A percentile compares a stretch with the other conserved stretches of the same genome.
Evolutionary conservation across 768 basidiomycete species (phyloP).

Genomic region (Mrakia blollopis): DNA sequence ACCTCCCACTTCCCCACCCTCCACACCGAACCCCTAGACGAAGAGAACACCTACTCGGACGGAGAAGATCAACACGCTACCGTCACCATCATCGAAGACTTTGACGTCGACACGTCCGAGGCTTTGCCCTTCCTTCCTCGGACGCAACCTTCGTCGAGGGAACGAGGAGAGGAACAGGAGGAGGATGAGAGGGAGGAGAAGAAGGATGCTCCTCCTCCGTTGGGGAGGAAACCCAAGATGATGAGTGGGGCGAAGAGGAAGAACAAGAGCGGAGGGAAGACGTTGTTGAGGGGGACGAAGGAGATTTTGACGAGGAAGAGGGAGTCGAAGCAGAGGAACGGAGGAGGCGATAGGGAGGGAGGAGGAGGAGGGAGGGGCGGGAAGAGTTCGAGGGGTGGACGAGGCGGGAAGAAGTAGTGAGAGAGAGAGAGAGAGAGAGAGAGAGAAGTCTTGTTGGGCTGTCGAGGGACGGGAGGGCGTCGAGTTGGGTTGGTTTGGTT

Average conservation of each 20-base stretch:
- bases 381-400: not conserved
- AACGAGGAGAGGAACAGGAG: not conserved
- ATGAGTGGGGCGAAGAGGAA: slow-evolving; percentile 25
- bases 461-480: no score
- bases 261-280: slow-evolving; percentile 33
- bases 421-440: not conserved
- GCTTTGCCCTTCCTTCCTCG: not conserved
- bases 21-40: slow-evolving; percentile 20
- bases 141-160: not conserved
- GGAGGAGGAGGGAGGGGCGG: not conserved
- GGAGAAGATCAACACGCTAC: slow-evolving; percentile 30
- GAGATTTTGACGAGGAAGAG: slow-evolving; percentile 16
- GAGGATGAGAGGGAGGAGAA: slow-evolving; percentile 4
- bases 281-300: slow-evolving; percentile 29
- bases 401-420: not conserved
- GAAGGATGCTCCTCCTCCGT: slow-evolving; percentile 10
- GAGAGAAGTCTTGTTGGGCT: no score
- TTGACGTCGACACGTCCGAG: slow-evolving; percentile 20
- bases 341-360: not conserved
- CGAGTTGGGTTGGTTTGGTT: not conserved
- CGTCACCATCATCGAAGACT: slow-evolving; percentile 32
- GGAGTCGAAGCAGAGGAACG: slow-evolving; percentile 8
- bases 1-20: not conserved
- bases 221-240: slow-evolving; percentile 22
- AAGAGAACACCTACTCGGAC: slow-evolving; percentile 30